phyloP scores from a whole-genome alignment of 805 yeast genomes.

The Suhomyces sp. region DNA sequence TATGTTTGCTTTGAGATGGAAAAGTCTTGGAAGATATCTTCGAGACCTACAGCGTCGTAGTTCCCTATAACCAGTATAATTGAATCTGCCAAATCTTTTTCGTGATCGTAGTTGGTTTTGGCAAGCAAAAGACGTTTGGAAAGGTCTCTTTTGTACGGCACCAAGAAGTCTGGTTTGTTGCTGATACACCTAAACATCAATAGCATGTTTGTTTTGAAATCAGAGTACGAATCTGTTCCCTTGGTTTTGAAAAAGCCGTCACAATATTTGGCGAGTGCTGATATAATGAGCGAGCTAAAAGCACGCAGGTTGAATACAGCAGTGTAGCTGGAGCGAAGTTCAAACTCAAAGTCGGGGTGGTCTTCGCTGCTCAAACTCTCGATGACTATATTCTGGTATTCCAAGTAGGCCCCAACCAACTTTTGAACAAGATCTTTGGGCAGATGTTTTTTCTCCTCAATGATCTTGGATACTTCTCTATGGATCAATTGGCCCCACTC shows the following conservation, averaged over 20 bases:
- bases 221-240: constrained; percentile 5
- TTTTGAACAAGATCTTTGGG: not conserved
- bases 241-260: constrained; percentile 25
- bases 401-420: constrained; percentile 14
- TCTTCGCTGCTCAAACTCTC: constrained; percentile 15
- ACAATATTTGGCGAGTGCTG: constrained; percentile 29
- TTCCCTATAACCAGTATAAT: constrained; percentile 31
- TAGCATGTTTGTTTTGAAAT: constrained; percentile 18
- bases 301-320: constrained; percentile 13
- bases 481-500: constrained; percentile 24
- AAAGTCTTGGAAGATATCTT: constrained; percentile 36
- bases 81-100: constrained; percentile 17
- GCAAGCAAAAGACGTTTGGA: constrained; percentile 34
- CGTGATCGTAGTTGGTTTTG: constrained; percentile 18
- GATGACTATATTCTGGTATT: constrained; percentile 10
- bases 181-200: constrained; percentile 31
- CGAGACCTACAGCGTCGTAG: constrained; percentile 23
- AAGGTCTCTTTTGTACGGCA: constrained; percentile 32
- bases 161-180: constrained; percentile 33
- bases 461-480: constrained; percentile 5
- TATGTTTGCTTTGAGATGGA: constrained; percentile 18
- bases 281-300: constrained; percentile 15
- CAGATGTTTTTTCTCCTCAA: constrained; percentile 1
- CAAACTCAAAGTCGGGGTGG: constrained; percentile 23
- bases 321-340: constrained; percentile 29